Percentiles rank a stretch among this genome's conserved stretches.
Conservation (phyloP, 1,284 basidiomycete genomes). For the Polyporus tsugae region DNA sequence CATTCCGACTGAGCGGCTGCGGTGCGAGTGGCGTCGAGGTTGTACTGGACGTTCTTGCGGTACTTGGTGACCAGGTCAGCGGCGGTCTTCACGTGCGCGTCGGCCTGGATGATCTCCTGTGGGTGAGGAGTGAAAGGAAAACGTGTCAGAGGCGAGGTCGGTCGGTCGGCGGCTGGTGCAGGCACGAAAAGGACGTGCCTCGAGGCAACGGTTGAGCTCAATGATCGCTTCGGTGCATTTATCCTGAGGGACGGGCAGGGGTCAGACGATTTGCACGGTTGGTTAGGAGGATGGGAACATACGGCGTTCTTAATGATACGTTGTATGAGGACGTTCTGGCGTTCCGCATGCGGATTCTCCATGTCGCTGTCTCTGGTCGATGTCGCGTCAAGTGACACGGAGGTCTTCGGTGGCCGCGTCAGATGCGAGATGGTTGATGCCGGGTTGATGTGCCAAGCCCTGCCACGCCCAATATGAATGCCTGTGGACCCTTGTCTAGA, state of each 20-base stretch:
- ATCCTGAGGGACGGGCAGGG: conserved; percentile 52
- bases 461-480: not conserved
- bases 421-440: not conserved
- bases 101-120: conserved; percentile 77
- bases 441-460: not conserved
- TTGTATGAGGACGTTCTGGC: conserved; percentile 89
- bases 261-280: conserved; percentile 6
- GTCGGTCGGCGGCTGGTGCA: not conserved
- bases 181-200: conserved; percentile 53
- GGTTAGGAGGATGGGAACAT: conserved; percentile 39
- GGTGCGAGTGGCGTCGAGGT: conserved; percentile 69
- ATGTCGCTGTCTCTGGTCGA: conserved; percentile 48
- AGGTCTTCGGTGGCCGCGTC: too few relatives aligned
- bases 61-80: conserved; percentile 85
- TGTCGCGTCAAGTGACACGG: not conserved
- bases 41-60: conserved; percentile 87
- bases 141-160: not conserved
- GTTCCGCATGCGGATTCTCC: conserved; percentile 93
- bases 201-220: conserved; percentile 84
- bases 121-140: conserved; percentile 1
- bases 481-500: not conserved
- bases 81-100: conserved; percentile 75
- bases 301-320: conserved; percentile 92
- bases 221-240: conserved; percentile 82
- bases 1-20: conserved; percentile 11